Evolutionary conservation across 805 yeast genomes (phyloP), one percentile per base, ranked within the genome.

Genomic region (Pichia deserticola): DNA sequence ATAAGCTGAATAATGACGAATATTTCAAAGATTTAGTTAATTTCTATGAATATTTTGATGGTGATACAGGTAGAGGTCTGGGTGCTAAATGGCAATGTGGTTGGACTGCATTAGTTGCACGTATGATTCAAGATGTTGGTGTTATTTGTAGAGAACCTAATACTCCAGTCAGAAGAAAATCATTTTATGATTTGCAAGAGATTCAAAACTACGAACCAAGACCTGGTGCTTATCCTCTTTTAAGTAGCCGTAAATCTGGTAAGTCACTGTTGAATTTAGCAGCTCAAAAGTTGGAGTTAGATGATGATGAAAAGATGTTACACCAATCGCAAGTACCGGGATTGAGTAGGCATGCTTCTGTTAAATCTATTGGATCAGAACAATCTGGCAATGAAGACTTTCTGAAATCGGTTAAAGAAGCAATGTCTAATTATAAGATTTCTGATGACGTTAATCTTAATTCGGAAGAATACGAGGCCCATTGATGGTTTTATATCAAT

Each of bases 11-110:
- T 49, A 69, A 72, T 34, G 95, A 87, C 64, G 82, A 79, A 47
- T 63, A 78, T 63, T 90, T 88, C 72, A 78, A 77, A 59, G 95
- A 89, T 53, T 77, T 78, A 55, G 77, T 87, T 40, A 83, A 86
- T 54, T 89, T 87, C 63, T 86, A 79, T 63, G 97, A 89, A 70
- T 89, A 84, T 64, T 89, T 89, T 64, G 95, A 89, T 60, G 96
- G 95, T 57, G 97, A 89, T 63, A 85, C 93, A 2, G 97, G 97
- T 38, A 78, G 96, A 57, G 97, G 97, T 6, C 69, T 89, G 50
- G 97, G 97, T 35, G 89, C 96, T 1, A 82, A 89, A 47, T 96
- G 90, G 71, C 97, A 89, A 70, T 84, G 89, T 73, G 97, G 97
- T 11, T 89, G 97, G 97, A 89, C 97, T 1, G 90, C 95, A 0